These are phyloP conservation scores for Glycine soja DNA, from an alignment of 306 rosid genomes.

Conservation along the genomic window DNA sequence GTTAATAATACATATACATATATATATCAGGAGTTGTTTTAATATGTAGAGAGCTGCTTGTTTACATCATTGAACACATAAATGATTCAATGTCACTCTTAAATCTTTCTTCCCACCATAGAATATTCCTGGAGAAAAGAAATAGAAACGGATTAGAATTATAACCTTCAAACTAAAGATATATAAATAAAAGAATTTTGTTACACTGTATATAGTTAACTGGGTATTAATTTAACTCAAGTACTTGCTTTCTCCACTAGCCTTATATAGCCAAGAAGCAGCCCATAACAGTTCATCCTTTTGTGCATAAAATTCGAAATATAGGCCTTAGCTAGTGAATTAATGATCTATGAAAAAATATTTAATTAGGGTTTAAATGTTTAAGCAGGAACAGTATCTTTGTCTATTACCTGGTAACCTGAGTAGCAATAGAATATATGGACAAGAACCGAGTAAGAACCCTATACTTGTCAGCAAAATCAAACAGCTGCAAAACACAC, in stretches of 20 bases:
- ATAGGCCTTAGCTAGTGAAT: neutral
- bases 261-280: constrained; percentile 83
- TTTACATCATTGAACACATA: constrained; percentile 77
- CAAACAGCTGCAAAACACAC: constrained; percentile 62
- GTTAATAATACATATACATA: neutral
- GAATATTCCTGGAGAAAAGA: constrained; percentile 63
- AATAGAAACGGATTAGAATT: neutral
- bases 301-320: constrained; percentile 9
- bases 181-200: neutral
- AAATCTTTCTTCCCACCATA: constrained; percentile 63
- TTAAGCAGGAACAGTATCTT: neutral
- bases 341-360: neutral
- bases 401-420: constrained; percentile 71
- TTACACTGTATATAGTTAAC: neutral
- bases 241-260: constrained; percentile 65
- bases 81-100: constrained; percentile 70
- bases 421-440: constrained; percentile 92
- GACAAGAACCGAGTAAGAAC: constrained; percentile 81
- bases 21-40: constrained; percentile 68
- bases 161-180: neutral
- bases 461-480: constrained; percentile 80
- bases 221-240: constrained; percentile 45
- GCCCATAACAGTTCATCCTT: constrained; percentile 94
- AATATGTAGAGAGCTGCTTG: constrained; percentile 72
- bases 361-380: neutral